Conservation (phyloP, 495 filamentous ascomycete species). For the Neurospora discreta region DNA sequence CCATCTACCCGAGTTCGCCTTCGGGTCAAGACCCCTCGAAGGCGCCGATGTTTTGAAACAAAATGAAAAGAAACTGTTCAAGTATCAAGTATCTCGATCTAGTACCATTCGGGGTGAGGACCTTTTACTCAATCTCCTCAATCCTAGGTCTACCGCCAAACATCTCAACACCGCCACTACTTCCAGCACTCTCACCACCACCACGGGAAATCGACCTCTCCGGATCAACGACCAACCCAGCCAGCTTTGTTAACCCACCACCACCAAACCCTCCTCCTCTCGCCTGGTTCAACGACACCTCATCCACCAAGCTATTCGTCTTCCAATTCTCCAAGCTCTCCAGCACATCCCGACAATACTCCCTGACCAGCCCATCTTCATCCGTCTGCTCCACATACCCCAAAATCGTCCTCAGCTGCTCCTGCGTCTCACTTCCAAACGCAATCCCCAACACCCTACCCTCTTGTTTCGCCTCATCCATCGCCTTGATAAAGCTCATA, state of each 20-base stretch:
- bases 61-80: not conserved
- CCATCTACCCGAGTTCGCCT: not conserved
- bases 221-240: conserved; percentile 31
- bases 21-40: not conserved
- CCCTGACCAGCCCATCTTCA: conserved; percentile 59
- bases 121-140: conserved; percentile 33
- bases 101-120: not conserved
- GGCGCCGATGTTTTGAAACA: not conserved
- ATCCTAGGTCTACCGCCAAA: conserved; percentile 24
- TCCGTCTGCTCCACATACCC: conserved; percentile 57
- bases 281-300: conserved; percentile 3
- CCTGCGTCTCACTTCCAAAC: conserved; percentile 48
- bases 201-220: conserved; percentile 10
- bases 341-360: conserved; percentile 57
- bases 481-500: conserved; percentile 51
- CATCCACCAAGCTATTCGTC: conserved; percentile 37
- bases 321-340: conserved; percentile 65
- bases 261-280: not conserved
- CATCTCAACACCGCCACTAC: not conserved
- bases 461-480: conserved; percentile 46
- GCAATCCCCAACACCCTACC: conserved; percentile 47
- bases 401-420: conserved; percentile 52
- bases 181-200: conserved; percentile 2
- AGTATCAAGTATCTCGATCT: no score
- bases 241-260: conserved; percentile 25